A percentile compares a stretch with the other conserved stretches of the same genome.
phyloP scores from a whole-genome alignment of 768 basidiomycete genomes.

The Psilocybe sp. region DNA sequence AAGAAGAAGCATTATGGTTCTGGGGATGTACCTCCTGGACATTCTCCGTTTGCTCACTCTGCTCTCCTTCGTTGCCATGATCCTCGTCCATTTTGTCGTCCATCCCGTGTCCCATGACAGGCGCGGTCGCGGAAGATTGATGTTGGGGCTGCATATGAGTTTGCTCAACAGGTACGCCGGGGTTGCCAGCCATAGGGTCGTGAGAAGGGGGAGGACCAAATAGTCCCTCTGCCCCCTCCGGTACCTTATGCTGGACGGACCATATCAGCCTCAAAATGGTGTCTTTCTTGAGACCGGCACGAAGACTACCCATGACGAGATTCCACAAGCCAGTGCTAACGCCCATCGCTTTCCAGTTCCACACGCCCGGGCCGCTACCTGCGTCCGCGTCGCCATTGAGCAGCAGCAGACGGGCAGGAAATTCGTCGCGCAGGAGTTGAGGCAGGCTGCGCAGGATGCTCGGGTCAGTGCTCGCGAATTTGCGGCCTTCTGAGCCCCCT shows the following conservation, averaged over 20 bases:
- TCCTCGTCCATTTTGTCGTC: constrained; percentile 20
- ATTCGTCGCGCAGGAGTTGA: constrained; percentile 65
- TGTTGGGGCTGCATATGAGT: neutral
- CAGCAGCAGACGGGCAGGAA: constrained; percentile 60
- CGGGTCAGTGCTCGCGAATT: constrained; percentile 69
- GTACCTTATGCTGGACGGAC: constrained; percentile 54
- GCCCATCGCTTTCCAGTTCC: constrained; percentile 78
- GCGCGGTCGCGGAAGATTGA: no score
- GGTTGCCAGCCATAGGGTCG: neutral
- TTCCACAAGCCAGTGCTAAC: constrained; percentile 74
- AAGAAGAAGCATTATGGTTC: no score
- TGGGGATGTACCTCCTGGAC: no score
- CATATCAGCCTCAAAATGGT: constrained; percentile 57
- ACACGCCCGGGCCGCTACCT: constrained; percentile 56
- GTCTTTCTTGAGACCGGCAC: constrained; percentile 58
- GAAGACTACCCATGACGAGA: constrained; percentile 59
- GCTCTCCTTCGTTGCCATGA: constrained; percentile 14
- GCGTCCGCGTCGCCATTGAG: constrained; percentile 49
- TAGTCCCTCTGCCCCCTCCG: constrained; percentile 20
- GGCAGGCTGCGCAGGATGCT: constrained; percentile 73
- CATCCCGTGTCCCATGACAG: constrained; percentile 26
- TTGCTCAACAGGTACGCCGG: neutral
- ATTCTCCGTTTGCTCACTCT: constrained; percentile 5
- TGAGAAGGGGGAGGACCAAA: neutral
- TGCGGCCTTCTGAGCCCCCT: constrained; percentile 51